A percentile compares a stretch with the other conserved stretches of the same genome.
These are phyloP conservation scores for Colletotrichum sp. DNA, from an alignment of 2,329 filamentous ascomycete genomes.

Conservation along the genomic window DNA sequence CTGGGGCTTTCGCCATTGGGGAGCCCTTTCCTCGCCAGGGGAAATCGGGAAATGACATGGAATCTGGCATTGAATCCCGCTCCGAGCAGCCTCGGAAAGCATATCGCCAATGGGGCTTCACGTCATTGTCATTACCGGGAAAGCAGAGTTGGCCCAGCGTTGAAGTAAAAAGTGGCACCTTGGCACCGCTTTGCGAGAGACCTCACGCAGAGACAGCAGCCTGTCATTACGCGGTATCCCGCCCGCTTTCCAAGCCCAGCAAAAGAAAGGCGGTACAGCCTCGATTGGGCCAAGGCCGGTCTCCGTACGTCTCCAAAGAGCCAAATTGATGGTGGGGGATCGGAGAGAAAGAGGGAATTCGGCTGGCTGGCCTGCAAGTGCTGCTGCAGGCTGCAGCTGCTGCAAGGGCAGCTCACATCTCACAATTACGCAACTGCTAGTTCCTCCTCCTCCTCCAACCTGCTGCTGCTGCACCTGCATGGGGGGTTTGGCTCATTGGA, in stretches of 20 bases:
- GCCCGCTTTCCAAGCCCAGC: not conserved
- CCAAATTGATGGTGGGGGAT: not conserved
- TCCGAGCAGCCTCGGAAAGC: not conserved
- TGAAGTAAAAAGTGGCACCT: not conserved
- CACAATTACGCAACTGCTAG: not conserved
- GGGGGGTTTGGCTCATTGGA: not conserved
- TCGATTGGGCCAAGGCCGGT: not conserved
- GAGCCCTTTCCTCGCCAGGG: not conserved
- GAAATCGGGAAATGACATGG: not conserved
- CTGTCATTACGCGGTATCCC: not conserved
- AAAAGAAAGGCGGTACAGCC: not conserved
- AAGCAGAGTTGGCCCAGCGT: not conserved
- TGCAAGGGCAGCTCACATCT: not conserved
- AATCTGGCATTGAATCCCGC: not conserved
- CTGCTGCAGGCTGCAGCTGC: not conserved
- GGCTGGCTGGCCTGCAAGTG: not conserved
- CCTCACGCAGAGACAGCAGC: not conserved
- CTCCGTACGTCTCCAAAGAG: not conserved
- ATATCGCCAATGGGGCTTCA: slow-evolving; percentile 5
- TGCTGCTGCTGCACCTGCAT: not conserved
- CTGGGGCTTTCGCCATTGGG: not conserved
- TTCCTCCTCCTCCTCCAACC: not conserved
- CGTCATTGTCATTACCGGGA: slow-evolving; percentile 7
- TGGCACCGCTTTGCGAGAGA: not conserved
- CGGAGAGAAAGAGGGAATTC: not conserved